A percentile compares a stretch with the other conserved stretches of the same genome.
These are phyloP conservation scores for Botrytis squamosa DNA, from an alignment of 2,329 filamentous ascomycete species.

Conservation along the genomic window DNA sequence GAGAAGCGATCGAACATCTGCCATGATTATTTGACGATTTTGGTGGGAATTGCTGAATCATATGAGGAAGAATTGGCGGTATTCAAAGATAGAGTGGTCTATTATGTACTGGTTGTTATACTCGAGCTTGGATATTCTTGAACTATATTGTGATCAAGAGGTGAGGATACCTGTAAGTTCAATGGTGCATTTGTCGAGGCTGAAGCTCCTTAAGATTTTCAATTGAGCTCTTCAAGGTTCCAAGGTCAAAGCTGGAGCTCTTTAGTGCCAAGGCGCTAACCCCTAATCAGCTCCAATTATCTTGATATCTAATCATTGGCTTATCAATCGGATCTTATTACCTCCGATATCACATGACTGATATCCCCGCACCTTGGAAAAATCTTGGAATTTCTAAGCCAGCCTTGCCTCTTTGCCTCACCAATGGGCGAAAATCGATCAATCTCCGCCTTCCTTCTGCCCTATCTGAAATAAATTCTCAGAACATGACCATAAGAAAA, in stretches of 20 bases:
- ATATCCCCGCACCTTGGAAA: conserved; percentile 12
- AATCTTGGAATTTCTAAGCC: conserved; percentile 6
- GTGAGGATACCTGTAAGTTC: background rate
- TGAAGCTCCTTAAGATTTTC: conserved; percentile 3
- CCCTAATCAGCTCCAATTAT: too few species aligned
- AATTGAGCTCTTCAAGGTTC: background rate
- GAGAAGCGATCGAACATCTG: conserved; percentile 76
- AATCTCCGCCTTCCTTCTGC: conserved; percentile 4
- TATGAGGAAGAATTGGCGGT: background rate
- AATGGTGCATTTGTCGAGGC: background rate
- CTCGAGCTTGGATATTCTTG: background rate
- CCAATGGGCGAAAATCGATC: conserved; percentile 3
- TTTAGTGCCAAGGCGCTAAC: background rate
- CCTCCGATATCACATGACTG: background rate
- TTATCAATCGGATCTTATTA: fast-evolving
- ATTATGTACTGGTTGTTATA: background rate
- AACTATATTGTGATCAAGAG: background rate
- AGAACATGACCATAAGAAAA: background rate
- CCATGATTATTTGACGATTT: conserved; percentile 50
- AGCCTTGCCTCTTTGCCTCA: background rate
- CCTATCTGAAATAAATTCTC: background rate
- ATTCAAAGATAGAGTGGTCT: background rate
- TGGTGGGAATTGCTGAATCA: background rate
- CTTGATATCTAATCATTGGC: background rate
- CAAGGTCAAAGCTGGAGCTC: background rate